phyloP scores from a whole-genome alignment of 2,329 filamentous ascomycete species.

The Tothia fuscella region DNA sequence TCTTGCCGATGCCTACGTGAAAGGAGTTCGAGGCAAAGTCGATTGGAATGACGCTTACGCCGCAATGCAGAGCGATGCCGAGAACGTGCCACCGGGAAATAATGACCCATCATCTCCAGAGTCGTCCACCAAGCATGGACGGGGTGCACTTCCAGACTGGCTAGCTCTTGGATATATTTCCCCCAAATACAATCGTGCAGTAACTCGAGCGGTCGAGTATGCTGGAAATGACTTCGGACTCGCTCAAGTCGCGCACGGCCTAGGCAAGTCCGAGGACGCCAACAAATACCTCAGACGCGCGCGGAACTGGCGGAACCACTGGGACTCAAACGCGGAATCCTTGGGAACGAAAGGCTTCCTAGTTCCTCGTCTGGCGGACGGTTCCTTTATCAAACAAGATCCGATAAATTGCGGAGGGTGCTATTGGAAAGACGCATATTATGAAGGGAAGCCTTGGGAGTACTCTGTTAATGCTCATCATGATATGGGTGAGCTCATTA shows the following conservation, averaged over 20 bases:
- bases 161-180: slow-evolving; percentile 53
- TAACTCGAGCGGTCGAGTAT: slow-evolving; percentile 56
- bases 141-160: slow-evolving; percentile 61
- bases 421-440: slow-evolving; percentile 53
- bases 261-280: slow-evolving; percentile 40
- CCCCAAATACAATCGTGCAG: slow-evolving; percentile 46
- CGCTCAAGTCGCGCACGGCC: slow-evolving; percentile 50
- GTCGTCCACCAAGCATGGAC: slow-evolving; percentile 53
- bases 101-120: slow-evolving; percentile 44
- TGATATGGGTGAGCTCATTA: slow-evolving; percentile 45
- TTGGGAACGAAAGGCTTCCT: slow-evolving; percentile 55
- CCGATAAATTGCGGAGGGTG: slow-evolving; percentile 48
- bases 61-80: slow-evolving; percentile 46
- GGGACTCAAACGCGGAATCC: slow-evolving; percentile 47
- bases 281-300: slow-evolving; percentile 50
- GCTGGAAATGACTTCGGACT: slow-evolving; percentile 57
- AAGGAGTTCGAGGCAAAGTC: slow-evolving; percentile 50
- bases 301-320: slow-evolving; percentile 60
- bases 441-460: slow-evolving; percentile 51
- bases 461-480: slow-evolving; percentile 61
- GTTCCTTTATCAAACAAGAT: slow-evolving; percentile 37
- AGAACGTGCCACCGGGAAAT: slow-evolving; percentile 49
- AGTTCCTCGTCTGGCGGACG: slow-evolving; percentile 43
- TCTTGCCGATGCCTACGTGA: slow-evolving; percentile 59
- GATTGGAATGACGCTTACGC: slow-evolving; percentile 42